Base-by-base conservation (phyloP, 2,329 filamentous ascomycete genomes). In the Penicillium vulpinum region DNA sequence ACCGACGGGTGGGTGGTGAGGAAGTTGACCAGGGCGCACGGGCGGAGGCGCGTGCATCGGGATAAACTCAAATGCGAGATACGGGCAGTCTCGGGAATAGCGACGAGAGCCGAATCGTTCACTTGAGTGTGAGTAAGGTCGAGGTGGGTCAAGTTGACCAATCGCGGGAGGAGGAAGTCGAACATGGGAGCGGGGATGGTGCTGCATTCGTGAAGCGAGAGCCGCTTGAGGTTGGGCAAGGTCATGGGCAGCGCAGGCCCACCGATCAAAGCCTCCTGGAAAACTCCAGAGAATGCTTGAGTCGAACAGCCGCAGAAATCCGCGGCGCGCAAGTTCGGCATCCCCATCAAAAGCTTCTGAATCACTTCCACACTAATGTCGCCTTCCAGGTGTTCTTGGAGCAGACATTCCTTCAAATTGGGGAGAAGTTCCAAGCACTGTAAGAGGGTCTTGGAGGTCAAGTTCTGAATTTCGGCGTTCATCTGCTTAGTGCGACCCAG, bases 301-400 rank as follows among this genome's bases (percentile, higher is more conserved):
- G 88, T 88, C 13, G 88, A 88, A 74, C 88, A 90, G 56, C 87
- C 90, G 64, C 88, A 91, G 68, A 93, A 89, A 71, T 94, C 90
- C 22, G 93, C 67, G 1, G 88, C 89, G 58, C 82, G 80, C 51
- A 94, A 75, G 40, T 77, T 76, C 1, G 86, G 84, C 58, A 91
- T 79, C 10, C 82, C 84, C 60, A 85, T 85, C 67, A 93, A 85
- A 40, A 94, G 77, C 73, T 90, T 91, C 60, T 81, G 79, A 41
- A 93, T 74, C 18, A 93, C 87, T 16, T 83, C 78, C n/a, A 79
- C 78, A 65, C 86, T 83, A 45, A 93, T 78, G 64, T 94, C 90
- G 48, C 88, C 85, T 69, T 92, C 89, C 51, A 94, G 80, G 65
- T 93, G 89, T 74, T 94, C 90, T 76, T 92, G 90, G 18, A 86